These are phyloP conservation scores for Hsuehochloa calcarea DNA, from an alignment of 176 grass and related monocot genomes.

Conservation along the genomic window DNA sequence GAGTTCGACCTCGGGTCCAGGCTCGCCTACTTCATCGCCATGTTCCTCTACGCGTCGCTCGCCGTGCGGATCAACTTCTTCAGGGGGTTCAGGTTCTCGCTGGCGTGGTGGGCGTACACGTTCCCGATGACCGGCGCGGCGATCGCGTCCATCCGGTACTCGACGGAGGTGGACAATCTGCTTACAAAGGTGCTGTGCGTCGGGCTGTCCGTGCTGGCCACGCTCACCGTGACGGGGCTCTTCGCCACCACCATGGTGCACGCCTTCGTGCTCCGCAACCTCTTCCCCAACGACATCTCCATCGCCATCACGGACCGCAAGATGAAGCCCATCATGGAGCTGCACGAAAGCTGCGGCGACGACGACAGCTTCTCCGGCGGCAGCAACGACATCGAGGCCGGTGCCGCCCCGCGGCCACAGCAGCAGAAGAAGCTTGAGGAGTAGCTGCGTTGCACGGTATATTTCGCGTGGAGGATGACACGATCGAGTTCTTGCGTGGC, in stretches of 20 bases:
- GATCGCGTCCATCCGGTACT: conserved; percentile 74
- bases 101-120: conserved; percentile 98
- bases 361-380: conserved; percentile 10
- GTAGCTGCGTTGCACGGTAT: neutral
- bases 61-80: conserved; percentile 92
- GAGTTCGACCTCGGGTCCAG: conserved; percentile 55
- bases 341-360: neutral
- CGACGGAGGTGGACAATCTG: conserved; percentile 54
- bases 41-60: conserved; percentile 93
- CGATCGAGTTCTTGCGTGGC: neutral
- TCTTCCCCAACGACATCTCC: conserved; percentile 90
- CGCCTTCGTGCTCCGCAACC: conserved; percentile 56
- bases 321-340: conserved; percentile 50
- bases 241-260: conserved; percentile 62
- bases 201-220: conserved; percentile 49
- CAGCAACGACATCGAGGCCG: conserved; percentile 35
- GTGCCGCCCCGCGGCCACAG: neutral
- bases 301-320: conserved; percentile 73
- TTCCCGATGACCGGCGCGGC: conserved; percentile 89
- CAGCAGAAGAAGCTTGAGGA: neutral
- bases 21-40: conserved; percentile 69
- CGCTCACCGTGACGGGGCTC: conserved; percentile 52
- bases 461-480: neutral
- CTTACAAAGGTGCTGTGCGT: conserved; percentile 59
- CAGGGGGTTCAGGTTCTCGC: conserved; percentile 73